Evolutionary conservation across 306 rosid species (phyloP), one percentile per base, ranked within the genome.

Genomic region (Cotoneaster glaucophyllus): DNA sequence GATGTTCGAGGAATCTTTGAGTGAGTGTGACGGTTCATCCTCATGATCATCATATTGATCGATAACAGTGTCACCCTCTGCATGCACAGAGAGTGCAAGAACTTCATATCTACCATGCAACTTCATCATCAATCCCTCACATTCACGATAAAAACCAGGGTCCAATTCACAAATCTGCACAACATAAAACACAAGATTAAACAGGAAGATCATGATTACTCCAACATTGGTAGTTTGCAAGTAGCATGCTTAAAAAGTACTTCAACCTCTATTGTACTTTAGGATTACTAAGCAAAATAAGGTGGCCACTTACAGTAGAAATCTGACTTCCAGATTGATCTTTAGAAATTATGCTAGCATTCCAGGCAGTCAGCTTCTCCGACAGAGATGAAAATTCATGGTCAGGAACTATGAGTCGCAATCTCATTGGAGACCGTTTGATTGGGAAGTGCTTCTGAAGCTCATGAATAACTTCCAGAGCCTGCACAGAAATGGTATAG

Each of bases 361-460:
- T 89, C 97, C 97, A 92, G 22, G 29, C 86, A 37, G 79, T 87
- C 73, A 95, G 81, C 85, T 92, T 88, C 58, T 90, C 96, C 57
- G 85, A 50, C 57, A 95, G 96, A 45, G 89, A 65, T 6, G 86
- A 77, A 3, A 73, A 54, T 57, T 85, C 81, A 57, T 86, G 85
- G 75, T 87, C 92, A 29, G 91, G 87, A 54, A 88, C 84, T 8
- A 84, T 76, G 56, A 85, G 86, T 8, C 91, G 88, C 75, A 92
- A 71, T 74, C 88, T 87, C 90, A 95, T 84, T 0, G 98, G 98
- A 21, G 96, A 92, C n/a, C 98, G 86, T 74, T 89, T 95, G 41
- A 95, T 92, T 5, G 98, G 98, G 64, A 86, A 95, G 64, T 84
- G 96, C 89, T 90, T 90, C 63, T 92, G 97, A 78, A 95, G 98